Conservation (phyloP, 345 rosid species). For the Eucalyptus coolabah region DNA sequence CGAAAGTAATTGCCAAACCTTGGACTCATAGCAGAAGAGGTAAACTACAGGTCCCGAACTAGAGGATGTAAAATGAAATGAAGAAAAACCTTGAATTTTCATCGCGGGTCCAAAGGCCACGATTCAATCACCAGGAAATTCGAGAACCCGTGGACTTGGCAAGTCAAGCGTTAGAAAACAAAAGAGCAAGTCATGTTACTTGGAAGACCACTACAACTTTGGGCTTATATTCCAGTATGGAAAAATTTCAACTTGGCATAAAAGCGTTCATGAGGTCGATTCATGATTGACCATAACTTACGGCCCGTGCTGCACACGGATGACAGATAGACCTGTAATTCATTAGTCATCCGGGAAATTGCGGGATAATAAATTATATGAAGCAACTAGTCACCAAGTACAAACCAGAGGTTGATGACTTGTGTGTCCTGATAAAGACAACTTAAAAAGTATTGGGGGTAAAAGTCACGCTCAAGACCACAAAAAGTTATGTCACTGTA, state of each 20-base stretch:
- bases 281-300: background rate
- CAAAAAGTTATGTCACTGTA: background rate
- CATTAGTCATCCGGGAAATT: too few species aligned
- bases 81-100: too few species aligned
- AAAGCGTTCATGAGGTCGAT: background rate
- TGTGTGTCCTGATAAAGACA: background rate
- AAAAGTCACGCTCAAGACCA: background rate
- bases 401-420: background rate
- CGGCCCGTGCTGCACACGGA: background rate
- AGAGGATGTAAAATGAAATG: background rate
- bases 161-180: too few species aligned
- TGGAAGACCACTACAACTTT: accelerated
- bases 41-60: too few species aligned
- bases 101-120: too few species aligned
- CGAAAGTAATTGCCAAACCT: background rate
- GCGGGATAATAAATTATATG: background rate
- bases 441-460: background rate
- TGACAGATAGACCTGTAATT: background rate
- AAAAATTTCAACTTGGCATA: too few species aligned
- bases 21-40: background rate
- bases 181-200: too few species aligned
- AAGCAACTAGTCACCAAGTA: background rate
- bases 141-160: too few species aligned
- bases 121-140: too few species aligned
- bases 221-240: too few species aligned